Conservation (phyloP, 352 stramenopile species). For the Phytophthora hybrid region DNA sequence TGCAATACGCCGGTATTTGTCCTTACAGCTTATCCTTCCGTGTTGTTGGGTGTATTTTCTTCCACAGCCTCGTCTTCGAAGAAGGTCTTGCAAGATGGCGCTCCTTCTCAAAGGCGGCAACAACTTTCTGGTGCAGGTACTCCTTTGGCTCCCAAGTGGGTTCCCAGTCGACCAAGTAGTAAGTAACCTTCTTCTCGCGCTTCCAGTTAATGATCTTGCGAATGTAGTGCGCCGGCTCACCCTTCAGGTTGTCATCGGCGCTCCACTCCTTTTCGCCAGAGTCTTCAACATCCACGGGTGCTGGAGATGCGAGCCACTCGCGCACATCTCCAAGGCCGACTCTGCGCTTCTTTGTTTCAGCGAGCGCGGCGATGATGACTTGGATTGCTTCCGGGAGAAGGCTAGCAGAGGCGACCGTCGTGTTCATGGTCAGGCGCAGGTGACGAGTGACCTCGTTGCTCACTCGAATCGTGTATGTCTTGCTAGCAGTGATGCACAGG, state of each 20-base stretch:
- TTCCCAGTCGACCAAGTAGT: conserved; percentile 38
- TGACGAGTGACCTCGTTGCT: conserved; percentile 17
- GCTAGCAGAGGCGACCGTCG: not conserved
- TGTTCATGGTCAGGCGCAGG: conserved; percentile 17
- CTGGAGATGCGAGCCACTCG: not conserved
- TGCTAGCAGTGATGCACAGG: conserved; percentile 4
- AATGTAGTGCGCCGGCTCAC: not conserved
- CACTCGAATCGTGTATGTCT: conserved; percentile 7
- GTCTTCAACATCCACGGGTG: not conserved
- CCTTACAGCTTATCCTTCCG: conserved; percentile 15
- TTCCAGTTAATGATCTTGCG: not conserved
- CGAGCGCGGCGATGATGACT: not conserved
- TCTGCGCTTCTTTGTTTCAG: not conserved
- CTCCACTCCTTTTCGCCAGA: too few relatives aligned
- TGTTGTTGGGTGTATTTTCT: conserved; percentile 28
- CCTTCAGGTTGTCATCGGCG: not conserved
- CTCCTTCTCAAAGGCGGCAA: conserved; percentile 33
- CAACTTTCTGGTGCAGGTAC: conserved; percentile 11
- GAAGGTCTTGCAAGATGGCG: conserved; percentile 15
- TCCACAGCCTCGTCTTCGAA: conserved; percentile 33
- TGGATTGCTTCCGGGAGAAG: not conserved
- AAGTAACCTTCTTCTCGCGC: not conserved
- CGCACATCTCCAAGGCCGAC: not conserved
- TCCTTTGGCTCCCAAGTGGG: conserved; percentile 16
- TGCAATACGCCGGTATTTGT: conserved; percentile 13